phyloP scores from a whole-genome alignment of 2,329 filamentous ascomycete genomes.

The Nemania diffusa region DNA sequence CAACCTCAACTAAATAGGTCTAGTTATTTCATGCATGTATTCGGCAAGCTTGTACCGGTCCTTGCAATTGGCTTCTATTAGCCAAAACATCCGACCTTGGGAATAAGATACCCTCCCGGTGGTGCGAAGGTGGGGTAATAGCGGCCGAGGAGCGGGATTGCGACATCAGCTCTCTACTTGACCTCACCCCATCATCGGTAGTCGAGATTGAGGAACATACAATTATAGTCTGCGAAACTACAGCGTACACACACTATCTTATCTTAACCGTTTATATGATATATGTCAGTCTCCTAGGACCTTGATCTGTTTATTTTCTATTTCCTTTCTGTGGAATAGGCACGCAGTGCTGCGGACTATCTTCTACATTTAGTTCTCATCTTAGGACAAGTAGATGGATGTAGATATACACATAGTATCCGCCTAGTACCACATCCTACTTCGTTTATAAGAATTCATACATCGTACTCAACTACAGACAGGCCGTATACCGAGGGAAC shows the following conservation, averaged over 20 bases:
- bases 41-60: background rate
- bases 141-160: constrained; percentile 35
- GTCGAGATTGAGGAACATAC: background rate
- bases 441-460: background rate
- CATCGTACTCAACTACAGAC: background rate
- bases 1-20: background rate
- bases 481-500: background rate
- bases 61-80: constrained; percentile 12
- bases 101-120: background rate
- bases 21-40: constrained; percentile 1
- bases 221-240: background rate
- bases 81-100: background rate
- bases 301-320: background rate
- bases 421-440: background rate
- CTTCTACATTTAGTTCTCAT: background rate
- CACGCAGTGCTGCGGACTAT: background rate
- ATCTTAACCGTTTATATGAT: background rate
- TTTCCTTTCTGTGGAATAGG: background rate
- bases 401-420: background rate
- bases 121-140: constrained; percentile 8
- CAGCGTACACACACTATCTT: background rate
- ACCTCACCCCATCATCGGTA: constrained; percentile 12
- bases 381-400: background rate
- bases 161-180: constrained; percentile 29
- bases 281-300: background rate